These are phyloP conservation scores for Gossypium thurberi DNA, from an alignment of 345 rosid genomes.

Conservation along the genomic window DNA sequence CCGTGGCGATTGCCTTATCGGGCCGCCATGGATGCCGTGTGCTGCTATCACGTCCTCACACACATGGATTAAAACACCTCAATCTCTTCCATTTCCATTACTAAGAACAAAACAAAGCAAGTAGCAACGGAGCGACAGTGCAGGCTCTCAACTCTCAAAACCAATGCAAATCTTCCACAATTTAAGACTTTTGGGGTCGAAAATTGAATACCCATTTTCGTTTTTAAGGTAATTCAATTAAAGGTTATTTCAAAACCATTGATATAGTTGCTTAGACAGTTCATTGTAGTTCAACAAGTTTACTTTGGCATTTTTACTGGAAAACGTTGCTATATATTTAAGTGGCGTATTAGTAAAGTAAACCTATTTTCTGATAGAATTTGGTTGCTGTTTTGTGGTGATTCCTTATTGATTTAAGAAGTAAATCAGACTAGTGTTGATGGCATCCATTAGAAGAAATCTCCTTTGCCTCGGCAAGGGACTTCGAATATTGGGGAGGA, in stretches of 20 bases:
- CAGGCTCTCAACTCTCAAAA: no score
- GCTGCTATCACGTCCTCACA: not conserved
- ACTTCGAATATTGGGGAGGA: conserved; percentile 38
- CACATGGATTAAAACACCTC: not conserved
- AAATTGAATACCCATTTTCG: not conserved
- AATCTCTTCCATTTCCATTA: not conserved
- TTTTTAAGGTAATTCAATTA: not conserved
- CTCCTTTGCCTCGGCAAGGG: conserved; percentile 49
- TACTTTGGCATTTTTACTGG: not conserved
- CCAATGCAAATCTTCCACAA: no score
- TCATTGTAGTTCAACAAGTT: not conserved
- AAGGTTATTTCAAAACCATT: not conserved
- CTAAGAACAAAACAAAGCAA: not conserved
- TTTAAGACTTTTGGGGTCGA: no score
- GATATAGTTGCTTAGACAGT: not conserved
- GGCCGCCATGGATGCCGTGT: not conserved
- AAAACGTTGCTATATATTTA: no score
- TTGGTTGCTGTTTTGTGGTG: conserved; percentile 8
- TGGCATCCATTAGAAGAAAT: conserved; percentile 62
- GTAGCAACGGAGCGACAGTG: not conserved
- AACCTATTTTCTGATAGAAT: not conserved
- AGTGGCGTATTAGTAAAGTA: no score
- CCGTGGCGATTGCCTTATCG: not conserved
- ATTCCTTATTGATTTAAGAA: not conserved
- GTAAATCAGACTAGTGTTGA: conserved; percentile 6